A percentile compares a stretch with the other conserved stretches of the same genome.
phyloP scores from a whole-genome alignment of 1,139 yeast genomes.

The Sugiyamaella castrensis region DNA sequence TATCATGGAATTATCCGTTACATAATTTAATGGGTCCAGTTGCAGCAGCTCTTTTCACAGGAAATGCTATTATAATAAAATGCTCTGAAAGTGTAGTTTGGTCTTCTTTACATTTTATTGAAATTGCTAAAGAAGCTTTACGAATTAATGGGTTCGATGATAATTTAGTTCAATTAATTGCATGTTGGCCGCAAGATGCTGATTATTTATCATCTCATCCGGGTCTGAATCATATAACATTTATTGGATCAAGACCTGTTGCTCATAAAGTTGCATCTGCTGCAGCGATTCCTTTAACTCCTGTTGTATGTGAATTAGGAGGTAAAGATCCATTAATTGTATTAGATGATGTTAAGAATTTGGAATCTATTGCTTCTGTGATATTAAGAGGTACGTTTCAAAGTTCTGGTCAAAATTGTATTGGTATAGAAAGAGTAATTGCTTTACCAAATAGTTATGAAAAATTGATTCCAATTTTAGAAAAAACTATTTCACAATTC shows the following conservation, averaged over 20 bases:
- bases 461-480: conserved; percentile 53
- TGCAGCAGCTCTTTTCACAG: conserved; percentile 82
- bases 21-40: conserved; percentile 92
- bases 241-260: conserved; percentile 92
- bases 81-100: conserved; percentile 95
- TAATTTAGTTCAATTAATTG: conserved; percentile 75
- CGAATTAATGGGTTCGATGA: conserved; percentile 72
- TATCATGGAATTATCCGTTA: conserved; percentile 92
- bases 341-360: conserved; percentile 55
- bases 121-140: conserved; percentile 67
- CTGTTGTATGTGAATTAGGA: conserved; percentile 92
- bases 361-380: conserved; percentile 67
- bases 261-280: conserved; percentile 83
- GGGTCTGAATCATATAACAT: conserved; percentile 80
- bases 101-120: conserved; percentile 80
- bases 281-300: conserved; percentile 81
- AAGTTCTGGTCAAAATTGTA: conserved; percentile 96
- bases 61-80: conserved; percentile 85
- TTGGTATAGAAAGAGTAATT: conserved; percentile 91
- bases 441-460: conserved; percentile 69
- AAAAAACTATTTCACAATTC: conserved; percentile 55
- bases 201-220: conserved; percentile 82
- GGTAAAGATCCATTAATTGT: conserved; percentile 92
- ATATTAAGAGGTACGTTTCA: conserved; percentile 94
- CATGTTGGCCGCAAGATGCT: conserved; percentile 78